These are phyloP conservation scores for Arctium lappa DNA, from an alignment of 129 eudicot species.

Conservation along the genomic window DNA sequence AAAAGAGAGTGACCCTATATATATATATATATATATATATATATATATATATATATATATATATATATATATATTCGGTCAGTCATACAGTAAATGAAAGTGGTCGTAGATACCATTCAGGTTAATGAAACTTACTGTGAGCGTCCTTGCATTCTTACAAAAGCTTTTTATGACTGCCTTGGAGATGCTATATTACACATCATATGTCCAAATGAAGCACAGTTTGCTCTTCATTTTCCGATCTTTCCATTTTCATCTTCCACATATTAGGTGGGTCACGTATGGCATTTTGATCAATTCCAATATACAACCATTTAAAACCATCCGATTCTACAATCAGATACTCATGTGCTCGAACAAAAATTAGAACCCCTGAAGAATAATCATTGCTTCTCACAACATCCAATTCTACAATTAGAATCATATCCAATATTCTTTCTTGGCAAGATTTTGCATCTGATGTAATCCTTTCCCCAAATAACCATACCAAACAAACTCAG, in stretches of 20 bases:
- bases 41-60: no score
- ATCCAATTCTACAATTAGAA: no score
- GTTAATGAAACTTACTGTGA: conserved; percentile 47
- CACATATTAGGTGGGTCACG: background rate
- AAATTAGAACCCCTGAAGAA: no score
- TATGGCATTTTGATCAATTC: background rate
- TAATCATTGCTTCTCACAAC: no score
- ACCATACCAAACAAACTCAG: background rate
- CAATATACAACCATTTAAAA: background rate
- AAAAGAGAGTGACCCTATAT: no score
- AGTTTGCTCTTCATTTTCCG: background rate
- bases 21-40: no score
- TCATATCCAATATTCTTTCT: no score
- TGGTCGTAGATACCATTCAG: background rate
- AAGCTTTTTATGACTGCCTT: conserved; percentile 66
- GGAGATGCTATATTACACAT: conserved; percentile 42
- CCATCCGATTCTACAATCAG: no score
- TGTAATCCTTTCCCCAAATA: no score
- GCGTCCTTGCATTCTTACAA: conserved; percentile 92
- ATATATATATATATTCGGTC: no score
- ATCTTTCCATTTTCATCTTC: background rate
- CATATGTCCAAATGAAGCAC: background rate
- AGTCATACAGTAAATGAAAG: background rate
- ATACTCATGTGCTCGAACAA: background rate
- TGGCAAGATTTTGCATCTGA: no score